Evolutionary conservation across 148 eudicot genomes (phyloP).

Genomic region (Camellia lanceoleosa): DNA sequence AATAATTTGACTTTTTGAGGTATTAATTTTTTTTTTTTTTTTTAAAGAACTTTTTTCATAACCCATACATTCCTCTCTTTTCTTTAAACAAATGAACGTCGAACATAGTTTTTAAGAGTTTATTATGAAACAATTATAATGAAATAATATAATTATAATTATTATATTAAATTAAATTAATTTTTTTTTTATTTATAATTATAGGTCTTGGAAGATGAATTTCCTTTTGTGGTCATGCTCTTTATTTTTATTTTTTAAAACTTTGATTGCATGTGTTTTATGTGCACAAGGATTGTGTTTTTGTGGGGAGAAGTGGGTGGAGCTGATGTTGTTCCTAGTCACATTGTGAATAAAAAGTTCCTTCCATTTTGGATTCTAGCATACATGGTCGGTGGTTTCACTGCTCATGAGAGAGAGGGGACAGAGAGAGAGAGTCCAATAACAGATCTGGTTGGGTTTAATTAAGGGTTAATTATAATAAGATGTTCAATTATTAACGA

Average conservation of each 20-base stretch:
- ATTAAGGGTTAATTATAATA: neutral
- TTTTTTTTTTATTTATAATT: no score
- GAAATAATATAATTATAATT: no score
- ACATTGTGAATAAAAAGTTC: neutral
- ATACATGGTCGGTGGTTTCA: neutral
- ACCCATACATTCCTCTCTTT: no score
- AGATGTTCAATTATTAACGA: no score
- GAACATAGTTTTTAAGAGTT: no score
- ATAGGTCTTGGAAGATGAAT: no score
- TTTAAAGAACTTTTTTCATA: no score
- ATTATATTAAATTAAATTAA: no score
- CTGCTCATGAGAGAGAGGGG: neutral
- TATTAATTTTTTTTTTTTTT: no score
- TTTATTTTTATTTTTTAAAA: neutral
- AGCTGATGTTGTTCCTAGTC: constrained; percentile 6
- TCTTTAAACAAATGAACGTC: no score
- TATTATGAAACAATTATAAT: no score
- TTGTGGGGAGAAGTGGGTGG: neutral
- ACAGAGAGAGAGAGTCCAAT: neutral
- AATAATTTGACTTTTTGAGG: neutral
- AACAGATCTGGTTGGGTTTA: neutral
- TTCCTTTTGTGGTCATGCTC: neutral
- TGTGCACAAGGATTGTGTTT: neutral
- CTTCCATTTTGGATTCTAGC: neutral
- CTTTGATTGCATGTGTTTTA: neutral